Base-by-base conservation (phyloP, 2,329 filamentous ascomycete genomes). In the Rosellinia necatrix region DNA sequence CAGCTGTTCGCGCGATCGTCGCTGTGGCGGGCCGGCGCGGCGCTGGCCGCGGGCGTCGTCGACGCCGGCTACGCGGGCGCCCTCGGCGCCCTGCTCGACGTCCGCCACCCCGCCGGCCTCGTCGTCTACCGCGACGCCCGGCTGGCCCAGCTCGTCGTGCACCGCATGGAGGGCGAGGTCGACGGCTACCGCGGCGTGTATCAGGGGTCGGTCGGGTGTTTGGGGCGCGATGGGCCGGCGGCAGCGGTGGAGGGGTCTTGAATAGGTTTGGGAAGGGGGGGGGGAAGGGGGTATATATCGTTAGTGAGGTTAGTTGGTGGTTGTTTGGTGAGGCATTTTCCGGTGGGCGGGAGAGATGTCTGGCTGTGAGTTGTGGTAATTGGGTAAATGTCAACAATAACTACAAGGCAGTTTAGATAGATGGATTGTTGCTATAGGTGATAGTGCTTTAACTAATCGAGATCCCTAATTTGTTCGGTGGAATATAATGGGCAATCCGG, bases 111-210 rank as follows among this genome's bases (percentile, higher is more conserved):
- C 4, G 6, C 24, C 3, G 37, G 48, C 13, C 34, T 50, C n/a
- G 8, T 35, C 8, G 6, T 35, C 9, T 21, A 50, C 17, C 22
- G n/a, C 25, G 25, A 50, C 15, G 48, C 48, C 17, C 41, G 34
- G 27, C 27, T 50, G 2, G 48, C 25, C 10, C 48, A 50, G 27
- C 24, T 50, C 10, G 37, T 42, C 3, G 15, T 42, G 25, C 37
- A 42, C 19, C 32, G 37, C n/a, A 24, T 50, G 13, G 37, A 50
- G 15, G 37, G n/a, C 8, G 19, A 34, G 12, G 48, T 50, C n/a
- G 27, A 43, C 21, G 48, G 48, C 7, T 50, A 50, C 29, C 13
- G 38, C 2, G 48, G 48, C n/a, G 21, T 50, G 17, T 42, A 50
- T 40, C 48, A 50, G 48, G 12, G 35, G 10, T 42, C 48, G 1